Evolutionary conservation across 2,329 filamentous ascomycete genomes (phyloP), one percentile per base, ranked within the genome.

Genomic region (Celoporthe dispersa): DNA sequence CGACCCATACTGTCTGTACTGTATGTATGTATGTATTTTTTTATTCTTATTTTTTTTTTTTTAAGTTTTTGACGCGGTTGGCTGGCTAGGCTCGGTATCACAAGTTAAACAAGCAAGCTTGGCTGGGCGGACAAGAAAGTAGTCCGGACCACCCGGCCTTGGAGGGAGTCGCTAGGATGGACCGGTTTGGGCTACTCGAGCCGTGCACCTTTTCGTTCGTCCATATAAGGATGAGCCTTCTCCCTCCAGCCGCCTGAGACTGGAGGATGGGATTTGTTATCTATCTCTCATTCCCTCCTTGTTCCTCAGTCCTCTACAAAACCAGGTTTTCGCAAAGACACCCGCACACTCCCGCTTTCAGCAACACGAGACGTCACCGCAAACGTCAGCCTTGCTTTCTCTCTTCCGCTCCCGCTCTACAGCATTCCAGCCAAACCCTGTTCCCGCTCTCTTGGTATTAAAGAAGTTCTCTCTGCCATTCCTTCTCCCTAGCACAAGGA

Each of bases 151-250:
- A 60, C 51, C 64, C 64, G 59, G 37, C 7, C n/a, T 48, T 44
- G 16, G 28, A 31, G 28, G 25, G n/a, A 48, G 6, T 63, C 6
- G 28, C 55, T 68, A 33, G 64, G 12, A 28, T 39, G 25, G 48
- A 37, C 60, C 22, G 69, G 55, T 61, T 68, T 64, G 69, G 55
- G 61, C 69, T 68, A 62, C 51, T 39, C 14, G 25, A 64, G 37
- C 69, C 57, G n/a, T 57, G 55, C 53, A n/a, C 48, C 39, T 44
- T 14, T 66, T n/a, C 19, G 44, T 44, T 19, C 25, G 37, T 44
- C 35, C 59, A 69, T 71, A 71, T 71, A 71, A 69, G 64, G 67
- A 33, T 41, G 39, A 37, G 44, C 22, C 7, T 22, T 48, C 44
- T 16, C 39, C 48, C 41, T 72, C 64, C 33, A 64, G 44, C 57